Conservation (phyloP, 352 stramenopile genomes). For the Pythium folliculosum region DNA sequence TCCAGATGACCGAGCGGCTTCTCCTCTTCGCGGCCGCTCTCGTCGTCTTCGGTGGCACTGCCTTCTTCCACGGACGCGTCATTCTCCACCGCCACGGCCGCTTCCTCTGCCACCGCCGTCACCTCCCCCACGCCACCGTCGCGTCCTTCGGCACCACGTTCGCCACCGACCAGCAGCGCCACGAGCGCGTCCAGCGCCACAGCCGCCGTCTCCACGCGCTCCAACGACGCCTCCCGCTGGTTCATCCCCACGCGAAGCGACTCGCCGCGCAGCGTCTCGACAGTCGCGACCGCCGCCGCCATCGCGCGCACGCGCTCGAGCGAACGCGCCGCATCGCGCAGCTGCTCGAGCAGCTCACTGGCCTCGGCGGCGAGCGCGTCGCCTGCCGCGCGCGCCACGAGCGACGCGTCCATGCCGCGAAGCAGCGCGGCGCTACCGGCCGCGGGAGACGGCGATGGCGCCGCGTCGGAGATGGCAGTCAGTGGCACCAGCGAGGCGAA, state of each 20-base stretch:
- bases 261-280: background rate
- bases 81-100: background rate
- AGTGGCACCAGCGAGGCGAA: no score
- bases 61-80: background rate
- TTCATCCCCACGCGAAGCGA: background rate
- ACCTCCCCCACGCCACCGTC: background rate
- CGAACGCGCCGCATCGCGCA: background rate
- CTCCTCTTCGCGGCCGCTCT: background rate
- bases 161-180: background rate
- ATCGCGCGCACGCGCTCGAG: slow-evolving; percentile 12
- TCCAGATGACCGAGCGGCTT: background rate
- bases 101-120: background rate
- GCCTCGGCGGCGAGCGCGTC: slow-evolving; percentile 3
- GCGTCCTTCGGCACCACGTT: background rate
- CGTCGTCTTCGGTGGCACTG: background rate
- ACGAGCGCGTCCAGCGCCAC: background rate
- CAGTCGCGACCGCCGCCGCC: background rate
- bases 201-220: background rate
- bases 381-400: slow-evolving; percentile 1
- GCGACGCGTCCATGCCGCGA: slow-evolving; percentile 7
- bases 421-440: slow-evolving; percentile 11
- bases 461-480: background rate
- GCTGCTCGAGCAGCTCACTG: background rate
- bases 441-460: background rate
- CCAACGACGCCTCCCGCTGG: background rate